A percentile compares a stretch with the other conserved stretches of the same genome.
phyloP scores from a whole-genome alignment of 345 rosid genomes.

The Arabis hirsuta region DNA sequence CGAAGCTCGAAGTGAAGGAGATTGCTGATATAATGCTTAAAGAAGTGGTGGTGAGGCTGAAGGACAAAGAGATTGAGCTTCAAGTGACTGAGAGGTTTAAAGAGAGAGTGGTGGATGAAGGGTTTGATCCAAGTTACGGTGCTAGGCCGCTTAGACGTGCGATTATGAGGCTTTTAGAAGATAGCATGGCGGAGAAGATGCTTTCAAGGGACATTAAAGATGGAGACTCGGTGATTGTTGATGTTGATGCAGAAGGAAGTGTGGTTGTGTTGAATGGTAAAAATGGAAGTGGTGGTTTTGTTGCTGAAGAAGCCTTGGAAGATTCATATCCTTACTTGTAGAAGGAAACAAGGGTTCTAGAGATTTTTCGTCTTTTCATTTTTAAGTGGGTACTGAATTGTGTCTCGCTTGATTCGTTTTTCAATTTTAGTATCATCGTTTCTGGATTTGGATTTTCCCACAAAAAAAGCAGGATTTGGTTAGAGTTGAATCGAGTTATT shows the following conservation, averaged over 20 bases:
- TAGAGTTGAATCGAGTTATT: neutral
- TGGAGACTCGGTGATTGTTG: slow-evolving; percentile 90
- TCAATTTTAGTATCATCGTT: slow-evolving; percentile 14
- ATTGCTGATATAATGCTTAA: slow-evolving; percentile 93
- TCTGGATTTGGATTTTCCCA: slow-evolving; percentile 21
- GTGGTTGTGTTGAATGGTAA: slow-evolving; percentile 85
- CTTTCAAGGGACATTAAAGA: slow-evolving; percentile 91
- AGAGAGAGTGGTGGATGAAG: slow-evolving; percentile 94
- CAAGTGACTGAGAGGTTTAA: slow-evolving; percentile 93
- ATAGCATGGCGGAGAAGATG: slow-evolving; percentile 99
- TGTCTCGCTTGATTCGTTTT: slow-evolving; percentile 15
- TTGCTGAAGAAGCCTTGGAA: slow-evolving; percentile 47
- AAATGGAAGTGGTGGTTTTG: slow-evolving; percentile 53
- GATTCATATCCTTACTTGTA: slow-evolving; percentile 53
- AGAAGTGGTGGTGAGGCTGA: slow-evolving; percentile 82
- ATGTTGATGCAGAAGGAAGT: slow-evolving; percentile 79
- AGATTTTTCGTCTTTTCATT: neutral
- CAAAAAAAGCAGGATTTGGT: neutral
- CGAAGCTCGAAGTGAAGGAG: slow-evolving; percentile 90
- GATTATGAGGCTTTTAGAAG: slow-evolving; percentile 92
- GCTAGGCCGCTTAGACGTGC: slow-evolving; percentile 98
- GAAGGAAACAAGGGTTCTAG: slow-evolving; percentile 8
- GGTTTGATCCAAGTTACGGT: slow-evolving; percentile 94
- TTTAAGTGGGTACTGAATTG: slow-evolving; percentile 10
- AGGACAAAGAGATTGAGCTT: slow-evolving; percentile 82